Percentiles rank a stretch among this genome's conserved stretches.
These are phyloP conservation scores for Colletotrichum endophyticum DNA, from an alignment of 2,329 filamentous ascomycete genomes.

Conservation along the genomic window DNA sequence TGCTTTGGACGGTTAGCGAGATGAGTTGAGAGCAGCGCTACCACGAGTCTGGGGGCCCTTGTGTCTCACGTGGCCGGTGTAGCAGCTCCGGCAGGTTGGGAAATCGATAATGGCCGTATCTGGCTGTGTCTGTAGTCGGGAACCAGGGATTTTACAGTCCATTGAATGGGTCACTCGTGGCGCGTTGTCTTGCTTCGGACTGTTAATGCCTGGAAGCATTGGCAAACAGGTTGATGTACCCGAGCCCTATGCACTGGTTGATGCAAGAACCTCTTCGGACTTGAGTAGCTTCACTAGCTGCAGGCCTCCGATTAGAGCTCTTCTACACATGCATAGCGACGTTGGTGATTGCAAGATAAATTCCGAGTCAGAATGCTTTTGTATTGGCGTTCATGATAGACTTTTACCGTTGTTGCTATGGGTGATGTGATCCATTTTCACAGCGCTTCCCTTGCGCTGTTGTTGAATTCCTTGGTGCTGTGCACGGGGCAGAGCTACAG, in stretches of 20 bases:
- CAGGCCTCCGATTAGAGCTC: not conserved
- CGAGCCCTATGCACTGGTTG: not conserved
- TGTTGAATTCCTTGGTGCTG: fast-evolving
- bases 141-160: not conserved
- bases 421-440: not conserved
- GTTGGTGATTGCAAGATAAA: not conserved
- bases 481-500: not conserved
- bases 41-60: not conserved
- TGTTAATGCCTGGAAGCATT: not conserved
- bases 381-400: not conserved
- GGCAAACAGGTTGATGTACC: not conserved
- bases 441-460: not conserved
- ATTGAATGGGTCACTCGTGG: not conserved
- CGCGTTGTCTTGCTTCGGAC: not conserved
- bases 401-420: not conserved
- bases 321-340: no score
- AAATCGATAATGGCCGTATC: not conserved
- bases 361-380: not conserved
- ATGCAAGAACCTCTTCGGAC: not conserved
- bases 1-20: not conserved
- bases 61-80: not conserved
- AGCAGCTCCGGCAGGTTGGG: not conserved
- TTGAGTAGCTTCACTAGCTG: not conserved
- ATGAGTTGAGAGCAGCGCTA: not conserved
- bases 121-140: not conserved